Base-by-base conservation (phyloP, 257 asterid species). In the Solanum chiquidenum region DNA sequence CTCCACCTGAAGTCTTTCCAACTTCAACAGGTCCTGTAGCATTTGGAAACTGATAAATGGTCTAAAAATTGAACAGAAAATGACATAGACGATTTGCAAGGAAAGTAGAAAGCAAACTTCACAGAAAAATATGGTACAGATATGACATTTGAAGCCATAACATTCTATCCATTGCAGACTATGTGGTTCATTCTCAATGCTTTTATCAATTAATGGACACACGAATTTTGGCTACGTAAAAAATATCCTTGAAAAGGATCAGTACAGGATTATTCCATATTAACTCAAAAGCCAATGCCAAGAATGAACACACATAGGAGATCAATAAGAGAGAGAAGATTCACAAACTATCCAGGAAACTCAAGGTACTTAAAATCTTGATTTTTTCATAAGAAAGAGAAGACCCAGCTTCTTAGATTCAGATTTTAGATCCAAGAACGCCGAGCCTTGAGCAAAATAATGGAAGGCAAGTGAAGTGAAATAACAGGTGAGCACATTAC, bases 1-100 rank as follows among this genome's bases (percentile, higher is more conserved):
- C 90, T 97, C 98, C 89, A 83, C 92, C 35, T 94, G 91, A 71
- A 95, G 95, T 88, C 95, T 93, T 92, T 95, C 98, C 93, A 97
- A 90, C 89, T 94, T 95, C 89, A 94, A 88, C 69, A 95, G 92
- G 88, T 91, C 98, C 99, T 97, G 93, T 88, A 91, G 87, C 89
- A 84, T 44, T 84, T 86, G 84, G 74, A 6, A 12, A 27, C 33
- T 29, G 66, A 42, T 49, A 86, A 68, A 71, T 46, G 55, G 64
- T 71, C 88, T 42, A 86, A 73, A 72, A 40, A 25, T 71, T 7
- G 83, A 88, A 83, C 21, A 40, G 46, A 33, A 52, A 87, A 64
- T 62, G 33, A 31, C 2, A 58, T 16, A 40, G 73, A 66, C 21
- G 8, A 79, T 44, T 27, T 18, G 42, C 42, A 80, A 44, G 29